Percentiles rank a stretch among this genome's conserved stretches.
Evolutionary conservation across 805 yeast genomes (phyloP).

Genomic region (Myxozyma neglecta): DNA sequence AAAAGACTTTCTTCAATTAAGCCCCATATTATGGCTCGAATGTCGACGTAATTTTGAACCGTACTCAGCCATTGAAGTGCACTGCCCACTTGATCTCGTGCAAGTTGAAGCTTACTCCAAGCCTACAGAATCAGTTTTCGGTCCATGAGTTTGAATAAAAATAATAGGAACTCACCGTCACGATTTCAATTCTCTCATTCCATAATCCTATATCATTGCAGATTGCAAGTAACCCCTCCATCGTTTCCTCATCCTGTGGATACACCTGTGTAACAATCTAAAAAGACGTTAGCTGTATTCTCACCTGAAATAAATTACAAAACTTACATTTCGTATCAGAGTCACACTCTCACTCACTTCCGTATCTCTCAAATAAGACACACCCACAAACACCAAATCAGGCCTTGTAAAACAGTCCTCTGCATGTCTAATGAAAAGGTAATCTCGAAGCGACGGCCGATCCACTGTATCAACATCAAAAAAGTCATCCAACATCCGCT

Average conservation of each 20-base stretch:
- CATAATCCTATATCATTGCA: slow-evolving; percentile 25
- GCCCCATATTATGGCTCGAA: slow-evolving; percentile 34
- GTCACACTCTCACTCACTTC: slow-evolving; percentile 27
- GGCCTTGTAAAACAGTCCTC: slow-evolving; percentile 32
- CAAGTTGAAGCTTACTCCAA: slow-evolving; percentile 22
- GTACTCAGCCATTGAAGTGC: slow-evolving; percentile 36
- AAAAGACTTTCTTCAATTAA: slow-evolving; percentile 35
- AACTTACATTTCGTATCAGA: slow-evolving; percentile 28
- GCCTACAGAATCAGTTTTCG: slow-evolving; percentile 8
- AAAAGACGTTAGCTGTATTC: not conserved
- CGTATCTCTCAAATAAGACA: slow-evolving; percentile 33
- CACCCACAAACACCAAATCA: slow-evolving; percentile 34
- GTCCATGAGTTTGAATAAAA: not conserved
- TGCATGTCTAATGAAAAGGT: slow-evolving; percentile 35
- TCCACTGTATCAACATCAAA: slow-evolving; percentile 24
- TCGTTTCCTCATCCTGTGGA: slow-evolving; percentile 14
- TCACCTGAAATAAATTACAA: not conserved
- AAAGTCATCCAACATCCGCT: slow-evolving; percentile 37
- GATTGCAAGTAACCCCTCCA: slow-evolving; percentile 11
- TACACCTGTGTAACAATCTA: slow-evolving; percentile 24
- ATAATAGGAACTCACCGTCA: slow-evolving; percentile 10
- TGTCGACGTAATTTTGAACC: slow-evolving; percentile 28
- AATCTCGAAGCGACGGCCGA: slow-evolving; percentile 32
- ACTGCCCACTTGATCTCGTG: slow-evolving; percentile 19
- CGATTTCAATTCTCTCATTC: slow-evolving; percentile 8